A percentile compares a stretch with the other conserved stretches of the same genome.
Conservation (phyloP, 192 early-diverging fungal genomes). For the Coemansia sp. region DNA sequence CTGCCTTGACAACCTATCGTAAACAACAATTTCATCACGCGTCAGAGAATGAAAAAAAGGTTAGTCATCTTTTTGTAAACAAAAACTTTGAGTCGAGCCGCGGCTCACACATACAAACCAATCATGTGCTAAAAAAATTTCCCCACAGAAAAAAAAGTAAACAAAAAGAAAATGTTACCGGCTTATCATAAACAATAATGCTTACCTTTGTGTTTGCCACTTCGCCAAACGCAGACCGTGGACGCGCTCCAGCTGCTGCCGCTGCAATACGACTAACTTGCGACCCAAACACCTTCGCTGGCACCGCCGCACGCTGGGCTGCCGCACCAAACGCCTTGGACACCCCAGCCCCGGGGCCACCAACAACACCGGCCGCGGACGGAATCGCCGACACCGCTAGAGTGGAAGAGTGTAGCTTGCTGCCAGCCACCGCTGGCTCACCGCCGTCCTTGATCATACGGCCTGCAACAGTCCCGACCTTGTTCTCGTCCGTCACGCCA, state of each 20-base stretch:
- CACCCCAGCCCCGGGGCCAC: neutral
- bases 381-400: neutral
- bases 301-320: neutral
- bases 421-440: conserved; percentile 15
- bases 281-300: conserved; percentile 27
- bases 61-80: neutral
- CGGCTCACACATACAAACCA: neutral
- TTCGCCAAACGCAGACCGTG: conserved; percentile 34
- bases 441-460: conserved; percentile 7
- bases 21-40: neutral
- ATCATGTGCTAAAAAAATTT: neutral
- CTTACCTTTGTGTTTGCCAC: conserved; percentile 36
- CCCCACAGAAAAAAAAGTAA: neutral
- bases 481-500: conserved; percentile 44
- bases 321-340: neutral
- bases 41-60: neutral
- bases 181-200: conserved; percentile 1
- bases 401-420: conserved; percentile 8
- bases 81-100: neutral
- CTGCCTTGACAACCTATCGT: conserved; percentile 6
- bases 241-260: neutral
- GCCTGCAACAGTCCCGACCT: conserved; percentile 9
- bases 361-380: neutral
- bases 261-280: neutral
- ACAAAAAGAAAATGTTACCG: neutral